Evolutionary conservation across 2,329 filamentous ascomycete genomes (phyloP).

Genomic region (Balansia obtecta): DNA sequence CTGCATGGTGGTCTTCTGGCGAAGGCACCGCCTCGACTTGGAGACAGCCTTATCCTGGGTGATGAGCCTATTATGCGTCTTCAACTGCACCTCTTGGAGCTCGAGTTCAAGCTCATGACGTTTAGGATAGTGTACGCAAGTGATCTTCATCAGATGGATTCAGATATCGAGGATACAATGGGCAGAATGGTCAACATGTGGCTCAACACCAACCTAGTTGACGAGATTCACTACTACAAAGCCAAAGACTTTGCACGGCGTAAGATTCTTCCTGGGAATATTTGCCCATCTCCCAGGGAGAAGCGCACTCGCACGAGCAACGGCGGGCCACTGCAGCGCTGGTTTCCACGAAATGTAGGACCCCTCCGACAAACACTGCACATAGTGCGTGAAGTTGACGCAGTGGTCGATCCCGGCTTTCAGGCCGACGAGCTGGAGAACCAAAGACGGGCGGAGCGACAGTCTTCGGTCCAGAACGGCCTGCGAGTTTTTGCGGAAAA

Average conservation of each 20-base stretch:
- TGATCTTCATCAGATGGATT: slow-evolving; percentile 11
- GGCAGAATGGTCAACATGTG: slow-evolving; percentile 17
- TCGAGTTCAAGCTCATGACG: slow-evolving; percentile 18
- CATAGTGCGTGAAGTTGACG: slow-evolving; percentile 15
- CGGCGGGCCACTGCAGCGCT: slow-evolving; percentile 11
- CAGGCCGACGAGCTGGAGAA: slow-evolving; percentile 14
- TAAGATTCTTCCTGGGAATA: slow-evolving; percentile 5
- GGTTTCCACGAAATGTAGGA: slow-evolving; percentile 12
- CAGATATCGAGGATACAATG: slow-evolving; percentile 12
- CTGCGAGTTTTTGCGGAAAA: slow-evolving; percentile 11
- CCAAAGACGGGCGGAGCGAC: slow-evolving; percentile 11
- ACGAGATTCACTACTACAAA: slow-evolving; percentile 17
- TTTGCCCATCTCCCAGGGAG: slow-evolving; percentile 9
- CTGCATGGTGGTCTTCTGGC: slow-evolving; percentile 10
- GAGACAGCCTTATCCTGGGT: slow-evolving; percentile 10
- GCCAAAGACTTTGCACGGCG: slow-evolving; percentile 16
- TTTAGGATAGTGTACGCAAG: slow-evolving; percentile 18
- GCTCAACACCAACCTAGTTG: slow-evolving; percentile 16
- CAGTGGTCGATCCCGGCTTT: slow-evolving; percentile 15
- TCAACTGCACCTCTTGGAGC: slow-evolving; percentile 16
- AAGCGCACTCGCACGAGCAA: slow-evolving; percentile 11
- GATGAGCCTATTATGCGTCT: slow-evolving; percentile 16
- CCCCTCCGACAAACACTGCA: slow-evolving; percentile 15
- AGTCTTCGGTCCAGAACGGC: slow-evolving; percentile 10
- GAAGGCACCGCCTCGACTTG: slow-evolving; percentile 12